Evolutionary conservation across 1,139 yeast genomes (phyloP), one percentile per base, ranked within the genome.

Genomic region (Blastobotrys arbuscula): DNA sequence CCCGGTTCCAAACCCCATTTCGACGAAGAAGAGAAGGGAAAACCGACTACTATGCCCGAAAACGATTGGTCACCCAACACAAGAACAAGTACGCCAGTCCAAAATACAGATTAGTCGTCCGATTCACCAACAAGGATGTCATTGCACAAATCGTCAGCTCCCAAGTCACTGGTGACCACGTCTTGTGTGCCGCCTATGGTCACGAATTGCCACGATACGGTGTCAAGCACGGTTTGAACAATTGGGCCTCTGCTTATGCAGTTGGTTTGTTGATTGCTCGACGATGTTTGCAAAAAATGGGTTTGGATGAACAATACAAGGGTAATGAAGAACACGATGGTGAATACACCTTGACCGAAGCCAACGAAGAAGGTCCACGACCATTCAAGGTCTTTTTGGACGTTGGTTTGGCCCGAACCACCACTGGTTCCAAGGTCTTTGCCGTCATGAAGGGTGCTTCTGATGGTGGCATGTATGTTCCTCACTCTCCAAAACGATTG

Each of bases 361-460:
- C 97, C 63, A 97, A 89, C 65, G 98, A 94, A 81, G 98, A 89
- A 63, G 97, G 82, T 65, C 98, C 98, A 79, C 87, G 98, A 77
- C 99, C 99, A 73, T 94, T 92, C 96, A 92, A 92, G 85, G 97
- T 90, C 66, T 90, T 82, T 88, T 84, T 92, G 73, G 99, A 92
- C 74, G 90, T 92, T 71, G 99, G 99, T 88, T 82, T 94, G 75
- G 95, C 90, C 78, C 92, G 99, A 84, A 89, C 99, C 78, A 92
- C 99, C 79, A 90, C 97, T 69, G 99, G 99, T 88, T 97, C 97
- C 73, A 88, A 96, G 78, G 82, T 92, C 74, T 92, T 92, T 70
- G 99, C 97, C 86, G 97, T 90, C 72, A 81, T 94, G 73, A 92
- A 92, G 85, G 99, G 99, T 86, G 98, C 98, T 72, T 90, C 97